Conservation (phyloP, 2,329 filamentous ascomycete species). For the Pestalotiopsis sp. region DNA sequence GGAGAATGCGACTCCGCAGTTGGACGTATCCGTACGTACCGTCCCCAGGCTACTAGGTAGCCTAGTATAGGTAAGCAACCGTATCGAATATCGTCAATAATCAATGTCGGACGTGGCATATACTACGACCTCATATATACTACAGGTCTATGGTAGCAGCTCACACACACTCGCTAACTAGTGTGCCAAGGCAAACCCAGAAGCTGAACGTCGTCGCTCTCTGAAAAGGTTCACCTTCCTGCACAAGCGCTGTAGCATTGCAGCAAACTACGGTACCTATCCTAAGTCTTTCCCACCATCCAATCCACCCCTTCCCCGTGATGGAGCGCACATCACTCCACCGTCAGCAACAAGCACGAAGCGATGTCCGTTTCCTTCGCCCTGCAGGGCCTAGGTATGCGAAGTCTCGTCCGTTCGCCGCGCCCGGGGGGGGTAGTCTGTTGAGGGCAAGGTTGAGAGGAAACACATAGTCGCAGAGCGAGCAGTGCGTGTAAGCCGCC, state of each 20-base stretch:
- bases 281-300: background rate
- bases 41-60: background rate
- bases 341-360: slow-evolving; percentile 12
- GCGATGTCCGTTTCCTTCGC: slow-evolving; percentile 29
- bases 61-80: background rate
- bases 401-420: background rate
- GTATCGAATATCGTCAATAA: background rate
- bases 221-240: background rate
- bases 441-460: background rate
- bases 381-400: slow-evolving; percentile 27
- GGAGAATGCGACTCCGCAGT: slow-evolving; percentile 2
- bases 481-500: background rate
- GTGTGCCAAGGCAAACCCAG: background rate
- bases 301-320: background rate
- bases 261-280: background rate
- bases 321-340: background rate
- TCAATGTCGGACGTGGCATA: background rate
- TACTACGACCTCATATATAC: slow-evolving; percentile 1
- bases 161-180: background rate
- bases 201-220: background rate
- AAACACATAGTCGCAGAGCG: too few species aligned
- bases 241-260: slow-evolving; percentile 15
- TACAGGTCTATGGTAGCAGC: background rate
- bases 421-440: background rate
- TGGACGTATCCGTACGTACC: background rate